phyloP scores from a whole-genome alignment of 768 basidiomycete genomes.

The Pleurotus tuoliensis region DNA sequence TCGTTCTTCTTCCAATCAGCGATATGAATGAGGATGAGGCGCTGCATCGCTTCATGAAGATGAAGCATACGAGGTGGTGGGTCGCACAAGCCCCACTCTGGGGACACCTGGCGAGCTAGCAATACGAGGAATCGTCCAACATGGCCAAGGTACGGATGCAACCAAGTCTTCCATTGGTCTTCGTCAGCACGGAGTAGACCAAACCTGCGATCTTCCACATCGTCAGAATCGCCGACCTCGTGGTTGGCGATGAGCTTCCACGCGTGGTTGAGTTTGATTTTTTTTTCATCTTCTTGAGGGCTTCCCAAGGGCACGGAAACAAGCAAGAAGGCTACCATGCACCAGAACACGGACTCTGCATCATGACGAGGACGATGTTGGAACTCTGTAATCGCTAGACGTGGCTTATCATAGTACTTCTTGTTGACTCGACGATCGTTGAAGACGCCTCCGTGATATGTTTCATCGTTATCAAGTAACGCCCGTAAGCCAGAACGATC shows the following conservation, averaged over 20 bases:
- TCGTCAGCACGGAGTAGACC: too few relatives aligned
- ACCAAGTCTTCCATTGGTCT: background rate
- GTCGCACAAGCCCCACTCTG: background rate
- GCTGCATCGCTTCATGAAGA: slow-evolving; percentile 10
- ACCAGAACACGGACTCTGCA: slow-evolving; percentile 8
- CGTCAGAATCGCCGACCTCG: too few relatives aligned
- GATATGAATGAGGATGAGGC: background rate
- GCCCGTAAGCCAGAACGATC: too few relatives aligned
- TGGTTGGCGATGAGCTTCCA: too few relatives aligned
- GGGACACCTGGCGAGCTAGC: background rate
- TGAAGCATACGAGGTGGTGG: background rate
- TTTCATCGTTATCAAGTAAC: too few relatives aligned
- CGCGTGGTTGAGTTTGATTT: too few relatives aligned
- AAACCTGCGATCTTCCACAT: too few relatives aligned
- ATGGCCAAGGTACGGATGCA: background rate
- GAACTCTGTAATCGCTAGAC: background rate
- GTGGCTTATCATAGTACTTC: background rate
- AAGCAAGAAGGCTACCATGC: slow-evolving; percentile 3
- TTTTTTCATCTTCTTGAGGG: background rate
- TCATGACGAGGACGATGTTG: slow-evolving; percentile 2
- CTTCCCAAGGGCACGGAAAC: background rate
- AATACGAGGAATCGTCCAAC: background rate
- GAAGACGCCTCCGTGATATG: background rate
- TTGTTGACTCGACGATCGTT: background rate
- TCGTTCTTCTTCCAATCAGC: background rate